Evolutionary conservation across 768 basidiomycete genomes (phyloP).

Genomic region (Boletus insuetus): DNA sequence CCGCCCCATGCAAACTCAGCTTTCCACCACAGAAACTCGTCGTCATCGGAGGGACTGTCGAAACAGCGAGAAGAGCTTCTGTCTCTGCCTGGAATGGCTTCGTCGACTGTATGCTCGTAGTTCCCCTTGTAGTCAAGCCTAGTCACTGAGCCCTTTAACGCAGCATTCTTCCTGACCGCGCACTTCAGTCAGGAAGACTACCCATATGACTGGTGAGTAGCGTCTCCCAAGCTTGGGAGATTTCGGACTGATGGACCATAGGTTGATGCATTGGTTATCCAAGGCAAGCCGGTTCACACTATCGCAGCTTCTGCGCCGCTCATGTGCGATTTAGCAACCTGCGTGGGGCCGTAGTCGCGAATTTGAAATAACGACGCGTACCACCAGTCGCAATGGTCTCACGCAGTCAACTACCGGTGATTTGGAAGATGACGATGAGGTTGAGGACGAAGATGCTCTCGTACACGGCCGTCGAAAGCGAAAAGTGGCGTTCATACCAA

Average conservation of each 20-base stretch:
- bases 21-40: constrained; percentile 66
- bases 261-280: constrained; percentile 88
- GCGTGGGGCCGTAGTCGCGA: constrained; percentile 87
- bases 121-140: not conserved
- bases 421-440: constrained; percentile 71
- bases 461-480: constrained; percentile 72
- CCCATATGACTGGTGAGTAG: constrained; percentile 74
- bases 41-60: constrained; percentile 86
- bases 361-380: constrained; percentile 85
- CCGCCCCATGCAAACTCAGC: not conserved
- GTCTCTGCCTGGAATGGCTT: constrained; percentile 89
- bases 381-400: constrained; percentile 61
- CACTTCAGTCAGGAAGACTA: constrained; percentile 88
- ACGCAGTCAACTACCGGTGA: constrained; percentile 71
- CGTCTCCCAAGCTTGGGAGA: not conserved
- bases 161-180: constrained; percentile 84
- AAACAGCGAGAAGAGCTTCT: constrained; percentile 78
- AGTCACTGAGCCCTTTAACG: constrained; percentile 23
- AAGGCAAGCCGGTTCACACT: constrained; percentile 47
- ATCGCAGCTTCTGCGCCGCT: constrained; percentile 10
- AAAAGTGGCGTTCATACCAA: constrained; percentile 84
- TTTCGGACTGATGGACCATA: constrained; percentile 27
- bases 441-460: constrained; percentile 50
- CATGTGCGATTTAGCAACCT: constrained; percentile 61
- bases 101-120: constrained; percentile 60